A percentile compares a stretch with the other conserved stretches of the same genome.
Evolutionary conservation across 176 grass and related monocot species (phyloP).

Genomic region (Oryza longistaminata): DNA sequence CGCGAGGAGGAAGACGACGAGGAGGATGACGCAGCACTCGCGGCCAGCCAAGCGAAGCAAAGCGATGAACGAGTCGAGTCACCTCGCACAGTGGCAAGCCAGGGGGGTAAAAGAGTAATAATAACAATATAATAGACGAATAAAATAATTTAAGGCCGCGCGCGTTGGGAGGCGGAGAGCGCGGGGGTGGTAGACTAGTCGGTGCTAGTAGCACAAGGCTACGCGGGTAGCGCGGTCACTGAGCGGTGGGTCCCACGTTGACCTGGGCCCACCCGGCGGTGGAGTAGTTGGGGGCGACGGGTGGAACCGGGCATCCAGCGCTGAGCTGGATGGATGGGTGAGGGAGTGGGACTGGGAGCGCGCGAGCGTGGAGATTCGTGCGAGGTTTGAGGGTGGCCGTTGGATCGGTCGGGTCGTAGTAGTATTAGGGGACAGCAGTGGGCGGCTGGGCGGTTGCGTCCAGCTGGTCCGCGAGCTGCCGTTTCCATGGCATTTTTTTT

Average conservation of each 20-base stretch:
- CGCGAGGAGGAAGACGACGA: constrained; percentile 44
- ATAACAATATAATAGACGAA: not conserved
- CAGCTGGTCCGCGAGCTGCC: no score
- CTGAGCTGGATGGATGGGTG: constrained; percentile 37
- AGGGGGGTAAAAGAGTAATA: not conserved
- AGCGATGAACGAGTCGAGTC: no score
- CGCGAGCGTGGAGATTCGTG: constrained; percentile 14
- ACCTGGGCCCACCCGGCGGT: not conserved
- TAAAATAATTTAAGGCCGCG: not conserved
- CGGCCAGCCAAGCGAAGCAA: no score
- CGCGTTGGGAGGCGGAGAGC: not conserved
- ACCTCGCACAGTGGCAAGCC: not conserved
- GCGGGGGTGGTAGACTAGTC: not conserved
- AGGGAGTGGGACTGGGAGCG: not conserved
- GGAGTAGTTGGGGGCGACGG: not conserved
- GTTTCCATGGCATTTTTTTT: no score
- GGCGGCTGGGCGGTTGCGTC: no score
- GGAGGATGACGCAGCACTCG: not conserved
- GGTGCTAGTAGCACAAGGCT: no score
- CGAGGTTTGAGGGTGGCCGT: constrained; percentile 38
- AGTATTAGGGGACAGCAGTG: no score
- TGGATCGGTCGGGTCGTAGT: not conserved
- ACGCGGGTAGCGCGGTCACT: not conserved
- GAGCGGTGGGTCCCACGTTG: not conserved
- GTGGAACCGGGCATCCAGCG: not conserved